Percentiles rank a stretch among this genome's conserved stretches.
Evolutionary conservation across 306 rosid genomes (phyloP).

Genomic region (Benincasa hispida): DNA sequence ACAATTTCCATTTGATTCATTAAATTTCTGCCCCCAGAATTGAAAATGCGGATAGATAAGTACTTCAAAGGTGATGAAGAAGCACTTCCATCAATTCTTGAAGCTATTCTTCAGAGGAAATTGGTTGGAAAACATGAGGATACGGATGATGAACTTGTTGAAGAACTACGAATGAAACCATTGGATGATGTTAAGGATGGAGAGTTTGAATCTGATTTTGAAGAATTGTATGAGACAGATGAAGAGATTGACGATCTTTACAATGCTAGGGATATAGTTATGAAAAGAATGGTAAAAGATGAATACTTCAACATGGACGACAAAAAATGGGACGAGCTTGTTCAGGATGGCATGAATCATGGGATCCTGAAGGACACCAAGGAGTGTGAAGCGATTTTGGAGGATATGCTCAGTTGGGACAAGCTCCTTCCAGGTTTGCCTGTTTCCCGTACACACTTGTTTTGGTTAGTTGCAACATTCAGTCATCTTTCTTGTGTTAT

Average conservation of each 20-base stretch:
- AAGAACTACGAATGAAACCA: slow-evolving; percentile 35
- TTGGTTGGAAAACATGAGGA: slow-evolving; percentile 60
- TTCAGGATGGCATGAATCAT: slow-evolving; percentile 23
- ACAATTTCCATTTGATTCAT: not conserved
- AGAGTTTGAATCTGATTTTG: slow-evolving; percentile 54
- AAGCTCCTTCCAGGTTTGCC: slow-evolving; percentile 36
- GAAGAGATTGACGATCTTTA: slow-evolving; percentile 67
- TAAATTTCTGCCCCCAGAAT: slow-evolving; percentile 25
- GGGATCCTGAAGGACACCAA: slow-evolving; percentile 22
- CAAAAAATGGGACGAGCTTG: slow-evolving; percentile 32
- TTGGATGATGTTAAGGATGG: slow-evolving; percentile 27
- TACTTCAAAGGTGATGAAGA: slow-evolving; percentile 68
- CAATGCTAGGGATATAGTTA: slow-evolving; percentile 37
- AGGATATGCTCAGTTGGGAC: slow-evolving; percentile 46
- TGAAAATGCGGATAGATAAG: slow-evolving; percentile 40
- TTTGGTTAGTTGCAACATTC: not conserved
- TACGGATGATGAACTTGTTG: slow-evolving; percentile 64
- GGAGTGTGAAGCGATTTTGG: slow-evolving; percentile 36
- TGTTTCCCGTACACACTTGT: not conserved
- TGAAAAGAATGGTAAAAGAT: slow-evolving; percentile 37
- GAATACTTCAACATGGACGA: slow-evolving; percentile 30
- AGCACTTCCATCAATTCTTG: slow-evolving; percentile 44
- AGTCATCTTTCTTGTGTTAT: not conserved
- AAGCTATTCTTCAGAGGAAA: slow-evolving; percentile 58
- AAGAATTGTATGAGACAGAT: slow-evolving; percentile 38